A percentile compares a stretch with the other conserved stretches of the same genome.
phyloP scores from a whole-genome alignment of 2,329 filamentous ascomycete genomes.

The Pleurostoma richardsiae region DNA sequence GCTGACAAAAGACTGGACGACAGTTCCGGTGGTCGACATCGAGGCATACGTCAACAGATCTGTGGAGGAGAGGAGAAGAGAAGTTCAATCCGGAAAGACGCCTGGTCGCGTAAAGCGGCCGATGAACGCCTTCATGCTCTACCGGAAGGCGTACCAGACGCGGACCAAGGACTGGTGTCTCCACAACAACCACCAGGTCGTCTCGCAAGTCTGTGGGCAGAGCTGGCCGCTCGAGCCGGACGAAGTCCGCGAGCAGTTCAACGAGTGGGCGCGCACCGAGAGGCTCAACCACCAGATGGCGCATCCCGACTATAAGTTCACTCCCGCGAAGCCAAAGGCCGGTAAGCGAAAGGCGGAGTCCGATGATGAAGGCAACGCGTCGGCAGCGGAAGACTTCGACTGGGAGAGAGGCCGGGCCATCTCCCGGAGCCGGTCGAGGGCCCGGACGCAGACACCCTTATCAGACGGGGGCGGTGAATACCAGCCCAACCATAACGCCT shows the following conservation, averaged over 20 bases:
- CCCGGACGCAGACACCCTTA: conserved; percentile 17
- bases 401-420: conserved; percentile 26
- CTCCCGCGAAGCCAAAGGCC: conserved; percentile 65
- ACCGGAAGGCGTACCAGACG: conserved; percentile 87
- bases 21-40: conserved; percentile 71
- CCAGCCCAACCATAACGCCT: conserved; percentile 12
- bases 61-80: conserved; percentile 57
- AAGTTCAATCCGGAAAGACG: conserved; percentile 64
- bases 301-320: conserved; percentile 92
- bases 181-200: conserved; percentile 89
- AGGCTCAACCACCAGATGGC: conserved; percentile 78
- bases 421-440: conserved; percentile 21
- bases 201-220: conserved; percentile 79
- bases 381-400: conserved; percentile 40
- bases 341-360: conserved; percentile 22
- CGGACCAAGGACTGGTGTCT: conserved; percentile 75
- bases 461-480: conserved; percentile 24
- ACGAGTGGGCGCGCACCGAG: conserved; percentile 73
- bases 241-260: conserved; percentile 70
- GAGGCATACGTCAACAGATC: conserved; percentile 72
- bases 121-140: conserved; percentile 98
- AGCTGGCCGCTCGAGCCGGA: conserved; percentile 81
- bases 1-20: conserved; percentile 54
- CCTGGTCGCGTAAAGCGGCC: conserved; percentile 79
- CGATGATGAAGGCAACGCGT: conserved; percentile 33